A percentile compares a stretch with the other conserved stretches of the same genome.
Conservation (phyloP, 352 stramenopile species). For the Thalassiosira hispida region DNA sequence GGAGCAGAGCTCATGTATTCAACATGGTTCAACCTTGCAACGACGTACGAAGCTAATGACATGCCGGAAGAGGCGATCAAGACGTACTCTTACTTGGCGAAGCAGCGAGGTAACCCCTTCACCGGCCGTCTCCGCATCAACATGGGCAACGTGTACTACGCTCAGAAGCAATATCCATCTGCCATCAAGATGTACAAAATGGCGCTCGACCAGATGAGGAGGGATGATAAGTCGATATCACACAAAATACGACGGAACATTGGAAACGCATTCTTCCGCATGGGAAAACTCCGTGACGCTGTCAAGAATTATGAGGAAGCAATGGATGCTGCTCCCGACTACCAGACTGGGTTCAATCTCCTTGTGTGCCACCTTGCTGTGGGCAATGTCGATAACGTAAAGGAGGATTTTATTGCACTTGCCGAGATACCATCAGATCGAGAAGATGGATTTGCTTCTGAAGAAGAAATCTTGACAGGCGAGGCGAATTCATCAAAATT, state of each 20-base stretch:
- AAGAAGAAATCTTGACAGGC: conserved; percentile 8
- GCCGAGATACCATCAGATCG: conserved; percentile 85
- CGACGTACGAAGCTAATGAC: conserved; percentile 92
- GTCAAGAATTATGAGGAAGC: conserved; percentile 94
- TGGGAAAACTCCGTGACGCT: conserved; percentile 94
- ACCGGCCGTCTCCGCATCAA: conserved; percentile 90
- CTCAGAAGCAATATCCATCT: conserved; percentile 92
- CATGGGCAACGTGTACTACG: conserved; percentile 98
- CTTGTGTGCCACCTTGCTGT: conserved; percentile 97
- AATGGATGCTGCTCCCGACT: conserved; percentile 91
- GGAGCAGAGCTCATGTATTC: conserved; percentile 93
- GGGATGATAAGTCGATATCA: conserved; percentile 92
- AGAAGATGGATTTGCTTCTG: neutral
- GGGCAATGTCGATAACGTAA: conserved; percentile 94
- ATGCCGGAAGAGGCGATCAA: conserved; percentile 94
- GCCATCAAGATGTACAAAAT: conserved; percentile 98
- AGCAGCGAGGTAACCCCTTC: conserved; percentile 88
- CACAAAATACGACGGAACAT: conserved; percentile 98
- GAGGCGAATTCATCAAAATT: conserved; percentile 25
- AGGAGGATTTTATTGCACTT: conserved; percentile 89
- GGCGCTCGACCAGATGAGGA: conserved; percentile 95
- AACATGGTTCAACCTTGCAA: conserved; percentile 94
- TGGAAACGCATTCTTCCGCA: conserved; percentile 91
- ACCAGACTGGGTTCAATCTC: conserved; percentile 96
- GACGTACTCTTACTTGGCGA: conserved; percentile 93